Percentiles rank a stretch among this genome's conserved stretches.
Evolutionary conservation across 495 filamentous ascomycete genomes (phyloP).

Genomic region (Penicillium flavigenum): DNA sequence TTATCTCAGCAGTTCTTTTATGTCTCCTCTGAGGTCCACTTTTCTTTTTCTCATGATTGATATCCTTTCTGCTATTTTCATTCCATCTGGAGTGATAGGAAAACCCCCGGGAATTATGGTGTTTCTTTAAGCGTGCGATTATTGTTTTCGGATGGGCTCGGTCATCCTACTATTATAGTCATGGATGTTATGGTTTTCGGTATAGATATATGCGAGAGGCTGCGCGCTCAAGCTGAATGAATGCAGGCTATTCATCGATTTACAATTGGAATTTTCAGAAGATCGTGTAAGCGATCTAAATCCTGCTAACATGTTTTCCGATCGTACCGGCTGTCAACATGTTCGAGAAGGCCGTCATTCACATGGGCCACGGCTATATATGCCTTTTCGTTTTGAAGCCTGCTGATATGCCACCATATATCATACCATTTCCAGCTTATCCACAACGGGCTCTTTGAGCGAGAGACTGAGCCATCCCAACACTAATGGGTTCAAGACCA

Average conservation of each 20-base stretch:
- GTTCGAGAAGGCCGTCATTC: not conserved
- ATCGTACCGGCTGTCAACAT: not conserved
- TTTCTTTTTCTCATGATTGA: slow-evolving; percentile 27
- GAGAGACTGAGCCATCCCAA: too few relatives aligned
- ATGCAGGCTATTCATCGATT: slow-evolving; percentile 16
- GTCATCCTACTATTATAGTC: slow-evolving; percentile 4
- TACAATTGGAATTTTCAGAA: not conserved
- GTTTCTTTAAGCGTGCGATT: slow-evolving; percentile 6
- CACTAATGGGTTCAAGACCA: too few relatives aligned
- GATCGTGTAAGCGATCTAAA: not conserved
- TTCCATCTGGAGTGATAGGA: slow-evolving; percentile 9
- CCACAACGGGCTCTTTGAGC: too few relatives aligned
- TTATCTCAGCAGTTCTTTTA: not conserved
- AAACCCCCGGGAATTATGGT: slow-evolving; percentile 5
- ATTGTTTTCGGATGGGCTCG: not conserved
- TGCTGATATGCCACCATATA: too few relatives aligned
- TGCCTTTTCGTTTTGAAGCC: too few relatives aligned
- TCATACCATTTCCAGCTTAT: too few relatives aligned
- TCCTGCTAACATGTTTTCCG: not conserved
- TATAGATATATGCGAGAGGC: slow-evolving; percentile 12
- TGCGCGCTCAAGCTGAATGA: slow-evolving; percentile 16
- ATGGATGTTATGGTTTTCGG: slow-evolving; percentile 11
- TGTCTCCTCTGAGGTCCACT: not conserved
- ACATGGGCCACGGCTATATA: not conserved
- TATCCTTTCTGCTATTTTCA: slow-evolving; percentile 26